A percentile compares a stretch with the other conserved stretches of the same genome.
Evolutionary conservation across 1,284 basidiomycete species (phyloP).

Genomic region (Naganishia liquefaciens): DNA sequence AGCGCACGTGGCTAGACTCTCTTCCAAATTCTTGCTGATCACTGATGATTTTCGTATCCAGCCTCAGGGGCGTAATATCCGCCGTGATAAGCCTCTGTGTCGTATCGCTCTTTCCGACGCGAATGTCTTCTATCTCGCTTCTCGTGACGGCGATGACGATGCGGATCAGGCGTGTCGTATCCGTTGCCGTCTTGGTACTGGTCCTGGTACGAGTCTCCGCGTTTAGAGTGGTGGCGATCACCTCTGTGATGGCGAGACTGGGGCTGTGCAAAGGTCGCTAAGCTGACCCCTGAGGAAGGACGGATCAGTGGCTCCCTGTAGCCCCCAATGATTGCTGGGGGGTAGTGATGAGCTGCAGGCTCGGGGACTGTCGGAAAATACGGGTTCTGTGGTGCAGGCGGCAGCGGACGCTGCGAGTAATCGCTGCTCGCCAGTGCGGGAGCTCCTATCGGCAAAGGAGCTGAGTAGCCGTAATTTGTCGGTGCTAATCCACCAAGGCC

Average conservation of each 20-base stretch:
- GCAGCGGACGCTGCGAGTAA: conserved; percentile 1
- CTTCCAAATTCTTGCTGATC: background rate
- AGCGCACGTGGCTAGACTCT: background rate
- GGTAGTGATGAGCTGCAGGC: background rate
- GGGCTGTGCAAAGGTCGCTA: background rate
- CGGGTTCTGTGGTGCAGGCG: background rate
- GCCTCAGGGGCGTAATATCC: conserved; percentile 16
- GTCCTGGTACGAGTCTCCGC: background rate
- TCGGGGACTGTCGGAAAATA: background rate
- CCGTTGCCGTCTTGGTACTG: background rate
- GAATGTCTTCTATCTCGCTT: conserved; percentile 4
- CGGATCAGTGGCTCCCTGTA: background rate
- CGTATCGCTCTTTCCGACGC: background rate
- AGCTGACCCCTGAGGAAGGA: background rate
- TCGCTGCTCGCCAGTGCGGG: background rate
- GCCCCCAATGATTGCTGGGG: background rate
- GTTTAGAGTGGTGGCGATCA: background rate
- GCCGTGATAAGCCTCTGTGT: conserved; percentile 3
- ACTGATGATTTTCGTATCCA: conserved; percentile 1
- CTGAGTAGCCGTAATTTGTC: background rate
- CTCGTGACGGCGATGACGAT: conserved; percentile 2
- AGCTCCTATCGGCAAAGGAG: background rate
- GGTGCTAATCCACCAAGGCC: background rate
- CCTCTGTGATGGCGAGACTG: background rate
- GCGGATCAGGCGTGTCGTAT: background rate